Evolutionary conservation across 352 stramenopile genomes (phyloP).

Genomic region (Globisporangium megalacanthum): DNA sequence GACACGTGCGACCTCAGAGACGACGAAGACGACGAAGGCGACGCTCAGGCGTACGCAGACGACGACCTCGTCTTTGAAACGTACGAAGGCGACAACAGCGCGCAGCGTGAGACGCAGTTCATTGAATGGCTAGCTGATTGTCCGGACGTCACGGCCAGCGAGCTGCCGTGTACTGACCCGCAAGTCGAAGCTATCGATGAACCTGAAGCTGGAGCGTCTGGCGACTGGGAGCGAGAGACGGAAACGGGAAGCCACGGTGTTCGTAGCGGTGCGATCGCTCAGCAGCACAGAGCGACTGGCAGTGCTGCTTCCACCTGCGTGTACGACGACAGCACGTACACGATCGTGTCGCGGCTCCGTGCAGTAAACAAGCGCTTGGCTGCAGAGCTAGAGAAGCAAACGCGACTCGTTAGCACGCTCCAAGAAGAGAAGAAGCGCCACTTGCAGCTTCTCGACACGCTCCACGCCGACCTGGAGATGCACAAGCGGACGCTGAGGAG

Average conservation of each 20-base stretch:
- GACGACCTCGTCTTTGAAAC: constrained; percentile 33
- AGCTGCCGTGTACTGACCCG: too few relatives aligned
- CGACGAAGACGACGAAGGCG: constrained; percentile 10
- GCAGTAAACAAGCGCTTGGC: constrained; percentile 41
- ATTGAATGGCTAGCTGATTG: too few relatives aligned
- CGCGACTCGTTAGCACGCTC: constrained; percentile 33
- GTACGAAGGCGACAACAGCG: constrained; percentile 18
- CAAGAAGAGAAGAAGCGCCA: constrained; percentile 53
- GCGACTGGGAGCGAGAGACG: too few relatives aligned
- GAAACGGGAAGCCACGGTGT: too few relatives aligned
- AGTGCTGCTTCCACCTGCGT: neutral
- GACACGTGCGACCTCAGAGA: constrained; percentile 4
- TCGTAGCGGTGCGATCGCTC: too few relatives aligned
- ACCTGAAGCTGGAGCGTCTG: too few relatives aligned
- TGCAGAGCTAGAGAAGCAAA: constrained; percentile 44
- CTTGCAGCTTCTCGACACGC: constrained; percentile 26
- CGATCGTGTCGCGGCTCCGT: constrained; percentile 39
- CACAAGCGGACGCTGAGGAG: constrained; percentile 46
- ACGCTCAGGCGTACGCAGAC: constrained; percentile 22
- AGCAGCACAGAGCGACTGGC: neutral
- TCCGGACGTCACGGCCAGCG: too few relatives aligned
- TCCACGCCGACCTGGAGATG: constrained; percentile 37
- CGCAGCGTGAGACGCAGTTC: constrained; percentile 1
- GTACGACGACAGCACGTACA: constrained; percentile 59
- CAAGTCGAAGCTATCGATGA: too few relatives aligned